Percentiles rank a stretch among this genome's conserved stretches.
These are phyloP conservation scores for Fagus sylvatica DNA, from an alignment of 306 rosid species.

Conservation along the genomic window DNA sequence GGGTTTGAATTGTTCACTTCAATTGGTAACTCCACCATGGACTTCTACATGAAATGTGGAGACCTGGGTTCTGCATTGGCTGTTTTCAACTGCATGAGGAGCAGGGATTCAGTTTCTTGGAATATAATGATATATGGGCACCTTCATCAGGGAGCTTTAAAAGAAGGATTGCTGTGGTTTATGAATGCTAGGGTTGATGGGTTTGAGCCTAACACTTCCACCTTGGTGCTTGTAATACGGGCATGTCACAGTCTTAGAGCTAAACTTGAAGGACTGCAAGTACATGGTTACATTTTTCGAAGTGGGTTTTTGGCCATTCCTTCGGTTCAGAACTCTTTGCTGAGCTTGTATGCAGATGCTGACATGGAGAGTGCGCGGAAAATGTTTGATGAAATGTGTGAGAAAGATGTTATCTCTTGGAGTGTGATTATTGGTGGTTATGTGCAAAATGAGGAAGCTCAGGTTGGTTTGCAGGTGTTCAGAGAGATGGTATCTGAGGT, in stretches of 20 bases:
- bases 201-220: constrained; percentile 45
- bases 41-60: constrained; percentile 42
- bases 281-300: constrained; percentile 35
- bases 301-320: constrained; percentile 25
- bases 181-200: constrained; percentile 24
- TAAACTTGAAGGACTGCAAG: constrained; percentile 17
- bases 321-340: constrained; percentile 40
- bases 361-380: constrained; percentile 31
- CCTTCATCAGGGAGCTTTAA: constrained; percentile 30
- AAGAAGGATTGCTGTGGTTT: constrained; percentile 43
- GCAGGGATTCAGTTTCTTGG: constrained; percentile 48
- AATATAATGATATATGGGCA: constrained; percentile 41
- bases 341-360: constrained; percentile 31
- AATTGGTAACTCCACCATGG: constrained; percentile 38
- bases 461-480: constrained; percentile 34
- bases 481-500: constrained; percentile 31
- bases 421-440: constrained; percentile 48
- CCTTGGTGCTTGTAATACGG: constrained; percentile 47
- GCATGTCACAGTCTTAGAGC: constrained; percentile 34
- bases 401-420: constrained; percentile 48
- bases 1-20: constrained; percentile 44
- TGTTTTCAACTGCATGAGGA: constrained; percentile 26
- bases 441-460: constrained; percentile 32
- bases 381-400: constrained; percentile 48
- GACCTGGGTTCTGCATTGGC: constrained; percentile 32